Conservation (phyloP, 495 filamentous ascomycete species). For the Neurospora sublineolata region DNA sequence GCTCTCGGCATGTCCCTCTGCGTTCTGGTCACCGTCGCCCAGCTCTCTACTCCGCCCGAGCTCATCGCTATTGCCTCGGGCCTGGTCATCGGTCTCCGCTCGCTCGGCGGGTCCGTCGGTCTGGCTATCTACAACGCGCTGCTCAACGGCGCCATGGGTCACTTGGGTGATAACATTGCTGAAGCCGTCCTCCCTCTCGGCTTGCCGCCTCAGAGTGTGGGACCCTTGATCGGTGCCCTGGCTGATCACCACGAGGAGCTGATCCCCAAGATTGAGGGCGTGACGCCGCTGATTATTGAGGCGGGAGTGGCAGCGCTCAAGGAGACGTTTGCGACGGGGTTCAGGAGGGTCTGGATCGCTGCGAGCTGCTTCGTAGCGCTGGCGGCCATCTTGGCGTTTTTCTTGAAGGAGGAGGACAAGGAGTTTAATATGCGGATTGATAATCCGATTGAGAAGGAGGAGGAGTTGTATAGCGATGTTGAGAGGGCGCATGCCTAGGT, state of each 20-base stretch:
- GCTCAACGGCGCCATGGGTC: constrained; percentile 7
- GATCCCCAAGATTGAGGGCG: constrained; percentile 12
- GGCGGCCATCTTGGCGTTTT: constrained; percentile 10
- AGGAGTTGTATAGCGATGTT: constrained; percentile 8
- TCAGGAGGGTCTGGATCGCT: constrained; percentile 20
- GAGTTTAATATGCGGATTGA: constrained; percentile 19
- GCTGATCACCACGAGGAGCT: constrained; percentile 7
- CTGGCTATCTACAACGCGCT: constrained; percentile 24
- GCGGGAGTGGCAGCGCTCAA: constrained; percentile 11
- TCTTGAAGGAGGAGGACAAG: constrained; percentile 6
- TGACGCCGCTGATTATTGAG: constrained; percentile 15
- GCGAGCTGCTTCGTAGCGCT: constrained; percentile 15
- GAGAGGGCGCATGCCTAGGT: background rate
- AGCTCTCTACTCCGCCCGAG: constrained; percentile 21
- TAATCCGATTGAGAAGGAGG: constrained; percentile 14
- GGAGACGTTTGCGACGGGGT: constrained; percentile 14
- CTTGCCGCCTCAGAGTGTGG: constrained; percentile 3
- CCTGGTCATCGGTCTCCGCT: constrained; percentile 22
- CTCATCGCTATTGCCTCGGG: constrained; percentile 23
- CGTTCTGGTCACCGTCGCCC: constrained; percentile 19
- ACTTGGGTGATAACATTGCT: constrained; percentile 17
- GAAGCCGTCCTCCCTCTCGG: constrained; percentile 15
- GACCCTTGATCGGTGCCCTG: constrained; percentile 12
- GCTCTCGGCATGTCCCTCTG: constrained; percentile 18
- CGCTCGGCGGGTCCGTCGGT: constrained; percentile 22